Base-by-base conservation (phyloP, 1,139 yeast species). In the Blastobotrys elegans region DNA sequence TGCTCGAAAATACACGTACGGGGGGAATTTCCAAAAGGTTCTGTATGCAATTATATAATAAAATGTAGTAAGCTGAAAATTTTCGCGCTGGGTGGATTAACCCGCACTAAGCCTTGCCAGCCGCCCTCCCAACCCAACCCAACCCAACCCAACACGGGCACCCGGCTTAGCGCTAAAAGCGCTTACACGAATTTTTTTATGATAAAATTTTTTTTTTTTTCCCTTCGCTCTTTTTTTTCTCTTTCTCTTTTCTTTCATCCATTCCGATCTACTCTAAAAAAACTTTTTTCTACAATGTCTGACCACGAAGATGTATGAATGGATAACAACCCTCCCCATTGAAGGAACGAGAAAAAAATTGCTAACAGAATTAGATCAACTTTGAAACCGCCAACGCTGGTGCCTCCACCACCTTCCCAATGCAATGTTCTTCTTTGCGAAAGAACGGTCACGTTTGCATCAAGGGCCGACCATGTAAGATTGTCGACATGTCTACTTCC, bases 341-440 rank as follows among this genome's bases (percentile, higher is more conserved):
- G 10, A n/a, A n/a, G 8, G 4, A 18, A 26, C 27, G 36, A 39
- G 27, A 17, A 34, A 18, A 16, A 18, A 36, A 18, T 14, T 5
- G 10, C 18, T 37, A 17, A 39, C 34, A 40, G 5, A 44, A 49
- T 35, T 67, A 84, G 87, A 96, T 88, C 82, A 80, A 81, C 75
- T 92, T 92, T 77, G 97, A 88, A 77, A 81, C 92, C 80, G 97
- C 88, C 72, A 94, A 87, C 75, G 97, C 98, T 70, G 98, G 97
- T 77, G 94, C 97, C 76, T 94, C 98, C 72, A 74, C 81, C 71
- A 92, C 97, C 71, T 92, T 70, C 96, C 98, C 98, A 83, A 79
- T 85, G 83, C 98, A 92, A 83, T 92, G 98, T 85, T 92, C 98
- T 68, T 96, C 98, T 64, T 88, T 92, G 76, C 90, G 98, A 82